Conservation (phyloP, 1,284 basidiomycete species). For the Thelephora terrestris region DNA sequence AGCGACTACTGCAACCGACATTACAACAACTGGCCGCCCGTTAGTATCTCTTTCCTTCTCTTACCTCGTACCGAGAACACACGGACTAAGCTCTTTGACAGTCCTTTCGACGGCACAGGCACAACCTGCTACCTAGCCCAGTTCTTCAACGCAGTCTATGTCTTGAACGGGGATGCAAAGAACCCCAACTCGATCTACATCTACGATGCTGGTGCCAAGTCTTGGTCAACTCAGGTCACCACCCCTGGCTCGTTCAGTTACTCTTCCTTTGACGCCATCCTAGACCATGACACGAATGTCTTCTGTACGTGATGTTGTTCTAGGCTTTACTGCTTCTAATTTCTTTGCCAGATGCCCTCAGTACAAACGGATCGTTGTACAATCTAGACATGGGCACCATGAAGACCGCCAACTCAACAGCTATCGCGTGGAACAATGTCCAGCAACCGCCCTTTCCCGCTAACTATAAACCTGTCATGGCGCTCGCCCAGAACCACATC, state of each 20-base stretch:
- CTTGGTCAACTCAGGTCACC: constrained; percentile 55
- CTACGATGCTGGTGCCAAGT: constrained; percentile 50
- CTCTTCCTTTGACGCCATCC: constrained; percentile 47
- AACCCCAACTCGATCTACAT: constrained; percentile 59
- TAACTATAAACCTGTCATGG: constrained; percentile 63
- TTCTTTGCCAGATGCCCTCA: constrained; percentile 43
- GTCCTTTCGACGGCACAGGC: constrained; percentile 56
- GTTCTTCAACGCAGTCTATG: constrained; percentile 72
- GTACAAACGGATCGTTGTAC: constrained; percentile 50
- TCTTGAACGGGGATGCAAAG: constrained; percentile 62
- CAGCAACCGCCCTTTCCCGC: constrained; percentile 43
- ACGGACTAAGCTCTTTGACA: constrained; percentile 17
- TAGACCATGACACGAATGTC: constrained; percentile 86
- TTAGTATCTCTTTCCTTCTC: constrained; percentile 28
- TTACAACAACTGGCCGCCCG: constrained; percentile 60
- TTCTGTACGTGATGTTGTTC: constrained; percentile 42
- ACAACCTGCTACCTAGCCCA: constrained; percentile 68
- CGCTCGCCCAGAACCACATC: constrained; percentile 69
- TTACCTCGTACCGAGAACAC: background rate
- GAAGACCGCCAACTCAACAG: constrained; percentile 43
- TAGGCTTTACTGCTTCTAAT: constrained; percentile 7
- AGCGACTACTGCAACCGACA: constrained; percentile 38
- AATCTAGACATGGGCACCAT: constrained; percentile 58
- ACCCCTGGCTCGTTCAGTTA: constrained; percentile 45
- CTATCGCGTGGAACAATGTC: constrained; percentile 55